These are phyloP conservation scores for Ilex asprella DNA, from an alignment of 257 asterid species.

Conservation along the genomic window DNA sequence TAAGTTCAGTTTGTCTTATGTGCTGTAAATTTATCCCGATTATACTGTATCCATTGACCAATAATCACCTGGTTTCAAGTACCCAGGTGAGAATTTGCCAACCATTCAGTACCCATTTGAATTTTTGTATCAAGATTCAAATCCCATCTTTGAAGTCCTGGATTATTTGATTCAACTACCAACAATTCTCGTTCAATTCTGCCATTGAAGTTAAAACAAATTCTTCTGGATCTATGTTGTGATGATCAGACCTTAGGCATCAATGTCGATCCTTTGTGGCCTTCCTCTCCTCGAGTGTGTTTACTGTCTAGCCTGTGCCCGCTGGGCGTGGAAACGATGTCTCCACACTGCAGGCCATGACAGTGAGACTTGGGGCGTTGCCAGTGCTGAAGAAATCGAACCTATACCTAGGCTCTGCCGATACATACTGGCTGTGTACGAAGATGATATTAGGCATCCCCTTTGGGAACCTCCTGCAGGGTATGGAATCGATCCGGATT, in stretches of 20 bases:
- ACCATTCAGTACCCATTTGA: too few relatives aligned
- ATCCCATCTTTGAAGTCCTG: too few relatives aligned
- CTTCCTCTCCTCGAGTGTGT: slow-evolving; percentile 75
- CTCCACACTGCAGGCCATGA: slow-evolving; percentile 72
- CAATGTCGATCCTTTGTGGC: slow-evolving; percentile 75
- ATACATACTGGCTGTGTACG: slow-evolving; percentile 67
- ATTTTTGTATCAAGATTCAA: too few relatives aligned
- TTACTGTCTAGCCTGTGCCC: slow-evolving; percentile 62
- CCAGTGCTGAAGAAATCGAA: slow-evolving; percentile 61
- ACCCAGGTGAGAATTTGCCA: too few relatives aligned
- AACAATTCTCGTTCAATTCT: too few relatives aligned
- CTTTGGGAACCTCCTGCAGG: slow-evolving; percentile 64
- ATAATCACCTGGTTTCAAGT: too few relatives aligned
- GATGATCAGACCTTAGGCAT: slow-evolving; percentile 15
- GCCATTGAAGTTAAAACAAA: too few relatives aligned
- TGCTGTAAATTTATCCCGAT: too few relatives aligned
- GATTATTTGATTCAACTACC: too few relatives aligned
- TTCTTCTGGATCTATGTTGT: too few relatives aligned
- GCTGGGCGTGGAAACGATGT: slow-evolving; percentile 88
- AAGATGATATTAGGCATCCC: slow-evolving; percentile 58
- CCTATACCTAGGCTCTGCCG: slow-evolving; percentile 83
- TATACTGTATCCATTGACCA: too few relatives aligned
- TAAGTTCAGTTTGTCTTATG: too few relatives aligned
- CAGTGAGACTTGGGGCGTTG: slow-evolving; percentile 60
- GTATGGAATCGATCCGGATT: slow-evolving; percentile 57